Evolutionary conservation across 2,329 filamentous ascomycete genomes (phyloP), one percentile per base, ranked within the genome.

Genomic region (Zarea fungicola): DNA sequence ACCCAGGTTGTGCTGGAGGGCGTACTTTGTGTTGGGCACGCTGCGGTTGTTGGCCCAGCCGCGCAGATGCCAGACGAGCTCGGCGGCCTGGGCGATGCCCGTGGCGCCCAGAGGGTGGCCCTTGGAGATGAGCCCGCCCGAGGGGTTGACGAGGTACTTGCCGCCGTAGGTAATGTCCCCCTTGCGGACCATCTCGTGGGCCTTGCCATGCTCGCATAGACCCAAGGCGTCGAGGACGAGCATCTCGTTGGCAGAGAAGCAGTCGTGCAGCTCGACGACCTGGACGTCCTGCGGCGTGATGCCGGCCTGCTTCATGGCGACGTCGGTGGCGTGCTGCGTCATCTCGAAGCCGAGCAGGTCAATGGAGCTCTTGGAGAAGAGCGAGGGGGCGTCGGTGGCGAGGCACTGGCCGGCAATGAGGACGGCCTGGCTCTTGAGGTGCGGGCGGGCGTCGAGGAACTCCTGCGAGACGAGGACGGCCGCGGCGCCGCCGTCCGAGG

Each of bases 181-280:
- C 9, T 70, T 71, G 35, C 90, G 83, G 21, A 97, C 89, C 68
- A 96, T 82, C 69, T 96, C 89, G 65, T 96, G 91, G 0, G 92
- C 93, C 66, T 89, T 92, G 14, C 92, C 92, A 13, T 78, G 81
- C 51, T 83, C 83, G 34, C 77, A 81, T 10, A 97, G 77, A 2
- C 89, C 90, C 1, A 97, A 77, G 0, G 89, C 89, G 64, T 97
- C 92, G 43, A 97, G 83, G 2, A 83, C 84, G 44, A 93, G 79
- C 85, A 97, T 87, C 74, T 97, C 89, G 66, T 97, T 97, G 22
- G 92, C 84, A 16, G 84, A 90, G 78, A 97, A 97, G 74, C 93
- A 97, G 72, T 97, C 93, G 70, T 97, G 93, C 52, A 97, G 75
- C 72, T 97, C 92, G 62, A 89, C 90, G 14, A 97, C 87, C 61